Percentiles rank a stretch among this genome's conserved stretches.
phyloP scores from a whole-genome alignment of 2,329 filamentous ascomycete genomes.

The Claviceps quebecensis region DNA sequence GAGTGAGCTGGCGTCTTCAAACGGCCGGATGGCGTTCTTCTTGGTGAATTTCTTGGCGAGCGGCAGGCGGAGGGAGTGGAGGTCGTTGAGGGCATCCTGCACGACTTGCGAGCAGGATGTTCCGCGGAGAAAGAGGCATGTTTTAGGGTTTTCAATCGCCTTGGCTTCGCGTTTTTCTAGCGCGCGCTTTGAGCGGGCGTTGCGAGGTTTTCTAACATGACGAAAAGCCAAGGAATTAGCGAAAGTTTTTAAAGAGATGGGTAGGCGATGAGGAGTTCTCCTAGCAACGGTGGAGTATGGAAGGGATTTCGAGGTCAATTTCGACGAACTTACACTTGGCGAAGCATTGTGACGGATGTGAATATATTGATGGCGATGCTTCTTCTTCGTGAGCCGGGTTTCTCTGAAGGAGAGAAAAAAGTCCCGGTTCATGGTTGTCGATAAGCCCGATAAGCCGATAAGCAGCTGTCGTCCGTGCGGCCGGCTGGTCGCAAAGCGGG shows the following conservation, averaged over 20 bases:
- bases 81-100: slow-evolving; percentile 71
- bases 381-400: not conserved
- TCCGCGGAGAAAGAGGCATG: slow-evolving; percentile 76
- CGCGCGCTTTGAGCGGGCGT: slow-evolving; percentile 84
- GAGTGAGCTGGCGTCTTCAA: slow-evolving; percentile 74
- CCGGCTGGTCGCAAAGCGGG: no score
- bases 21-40: slow-evolving; percentile 91
- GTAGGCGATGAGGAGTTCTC: not conserved
- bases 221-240: not conserved
- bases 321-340: slow-evolving; percentile 28
- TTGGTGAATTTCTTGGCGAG: slow-evolving; percentile 86
- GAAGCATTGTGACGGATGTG: slow-evolving; percentile 26
- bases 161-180: slow-evolving; percentile 90
- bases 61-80: slow-evolving; percentile 73
- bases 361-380: not conserved
- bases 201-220: slow-evolving; percentile 39
- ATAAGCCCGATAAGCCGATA: slow-evolving; percentile 12
- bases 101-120: slow-evolving; percentile 71
- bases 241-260: not conserved
- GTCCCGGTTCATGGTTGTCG: slow-evolving; percentile 16
- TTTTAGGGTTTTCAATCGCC: slow-evolving; percentile 77
- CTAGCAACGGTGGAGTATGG: no score
- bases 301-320: no score
- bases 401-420: slow-evolving; percentile 10
- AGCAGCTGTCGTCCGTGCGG: no score